Evolutionary conservation across 345 rosid genomes (phyloP).

Genomic region (Syzygium oleosum): DNA sequence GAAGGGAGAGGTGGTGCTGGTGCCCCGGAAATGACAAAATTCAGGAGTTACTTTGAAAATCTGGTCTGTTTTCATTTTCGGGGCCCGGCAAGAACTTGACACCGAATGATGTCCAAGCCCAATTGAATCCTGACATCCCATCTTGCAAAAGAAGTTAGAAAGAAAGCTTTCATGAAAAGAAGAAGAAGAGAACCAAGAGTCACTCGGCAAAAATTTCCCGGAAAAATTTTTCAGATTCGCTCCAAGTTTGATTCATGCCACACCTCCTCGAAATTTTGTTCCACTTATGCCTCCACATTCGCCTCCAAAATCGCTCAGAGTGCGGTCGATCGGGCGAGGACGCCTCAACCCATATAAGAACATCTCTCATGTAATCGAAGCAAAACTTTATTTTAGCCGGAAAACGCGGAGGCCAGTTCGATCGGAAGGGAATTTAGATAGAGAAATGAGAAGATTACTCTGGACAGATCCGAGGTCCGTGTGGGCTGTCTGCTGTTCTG

Average conservation of each 20-base stretch:
- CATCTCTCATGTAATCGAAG: not conserved
- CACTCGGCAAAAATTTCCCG: not conserved
- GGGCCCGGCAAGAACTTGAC: not conserved
- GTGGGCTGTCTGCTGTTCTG: not conserved
- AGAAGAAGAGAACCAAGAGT: not conserved
- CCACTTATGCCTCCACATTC: not conserved
- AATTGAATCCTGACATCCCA: not conserved
- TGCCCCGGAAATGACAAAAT: not conserved
- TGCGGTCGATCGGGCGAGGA: not conserved
- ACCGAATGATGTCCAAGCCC: not conserved
- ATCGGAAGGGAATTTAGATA: not conserved
- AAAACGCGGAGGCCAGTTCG: not conserved
- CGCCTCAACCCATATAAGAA: not conserved
- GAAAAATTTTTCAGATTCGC: not conserved
- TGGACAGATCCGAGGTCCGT: not conserved
- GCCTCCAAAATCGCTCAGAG: not conserved
- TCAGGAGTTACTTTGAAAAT: not conserved
- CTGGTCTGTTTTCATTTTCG: not conserved
- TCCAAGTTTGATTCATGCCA: not conserved
- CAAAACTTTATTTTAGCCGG: not conserved
- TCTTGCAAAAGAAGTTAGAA: not conserved
- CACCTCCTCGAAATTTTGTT: not conserved
- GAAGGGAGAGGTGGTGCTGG: not conserved
- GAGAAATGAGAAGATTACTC: not conserved
- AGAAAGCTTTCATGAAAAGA: not conserved